Conservation (phyloP, 495 filamentous ascomycete genomes). For the Penicillium parvum region DNA sequence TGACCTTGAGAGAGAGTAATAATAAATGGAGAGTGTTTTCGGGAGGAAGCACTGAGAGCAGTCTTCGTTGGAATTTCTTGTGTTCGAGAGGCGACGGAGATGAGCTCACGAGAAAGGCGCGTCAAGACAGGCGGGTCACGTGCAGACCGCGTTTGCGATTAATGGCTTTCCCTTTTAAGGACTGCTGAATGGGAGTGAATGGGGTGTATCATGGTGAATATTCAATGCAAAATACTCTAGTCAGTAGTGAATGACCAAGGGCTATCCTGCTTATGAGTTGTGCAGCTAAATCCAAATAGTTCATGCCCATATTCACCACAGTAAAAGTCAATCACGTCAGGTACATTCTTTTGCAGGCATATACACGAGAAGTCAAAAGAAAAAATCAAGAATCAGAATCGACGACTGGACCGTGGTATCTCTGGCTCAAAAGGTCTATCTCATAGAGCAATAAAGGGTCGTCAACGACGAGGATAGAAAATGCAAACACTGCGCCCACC, state of each 20-base stretch:
- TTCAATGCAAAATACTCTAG: too few species aligned
- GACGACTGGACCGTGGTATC: conserved; percentile 44
- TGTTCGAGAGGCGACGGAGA: conserved; percentile 30
- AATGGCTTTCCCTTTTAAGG: too few species aligned
- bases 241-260: too few species aligned
- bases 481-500: conserved; percentile 42
- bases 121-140: conserved; percentile 35
- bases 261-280: too few species aligned
- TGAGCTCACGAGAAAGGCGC: conserved; percentile 37
- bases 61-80: conserved; percentile 19
- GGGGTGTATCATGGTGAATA: too few species aligned
- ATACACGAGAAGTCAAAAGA: conserved; percentile 13
- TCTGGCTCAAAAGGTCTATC: conserved; percentile 45
- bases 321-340: conserved; percentile 7
- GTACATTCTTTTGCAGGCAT: conserved; percentile 16
- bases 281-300: too few species aligned
- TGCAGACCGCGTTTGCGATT: conserved; percentile 24
- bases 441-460: conserved; percentile 33
- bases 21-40: too few species aligned
- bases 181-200: too few species aligned
- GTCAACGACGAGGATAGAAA: conserved; percentile 28
- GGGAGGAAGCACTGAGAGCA: background rate
- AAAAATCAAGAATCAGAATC: conserved; percentile 13
- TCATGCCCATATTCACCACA: too few species aligned
- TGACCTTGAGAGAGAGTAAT: conserved; percentile 1